phyloP scores from a whole-genome alignment of 1,284 basidiomycete species.

The Cerioporus squamosus region DNA sequence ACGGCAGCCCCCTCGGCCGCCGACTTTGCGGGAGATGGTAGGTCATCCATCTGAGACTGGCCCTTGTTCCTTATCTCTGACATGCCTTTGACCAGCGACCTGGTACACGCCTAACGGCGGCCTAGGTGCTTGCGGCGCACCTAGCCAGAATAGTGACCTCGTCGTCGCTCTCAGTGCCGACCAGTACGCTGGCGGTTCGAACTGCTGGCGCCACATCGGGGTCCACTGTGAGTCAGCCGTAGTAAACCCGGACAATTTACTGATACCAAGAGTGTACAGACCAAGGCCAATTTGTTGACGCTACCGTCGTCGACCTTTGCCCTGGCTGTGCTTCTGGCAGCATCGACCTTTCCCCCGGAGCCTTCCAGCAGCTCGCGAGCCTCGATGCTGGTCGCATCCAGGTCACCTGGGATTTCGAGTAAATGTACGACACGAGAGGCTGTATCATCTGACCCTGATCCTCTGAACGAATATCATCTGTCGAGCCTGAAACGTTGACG shows the following conservation, averaged over 20 bases:
- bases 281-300: slow-evolving; percentile 3
- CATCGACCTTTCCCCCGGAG: slow-evolving; percentile 9
- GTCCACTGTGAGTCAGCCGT: neutral
- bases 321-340: neutral
- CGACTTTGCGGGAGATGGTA: slow-evolving; percentile 1
- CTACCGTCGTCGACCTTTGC: slow-evolving; percentile 6
- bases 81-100: neutral
- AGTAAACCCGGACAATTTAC: neutral
- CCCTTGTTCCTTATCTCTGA: neutral
- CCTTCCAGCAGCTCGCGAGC: neutral
- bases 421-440: too few relatives aligned
- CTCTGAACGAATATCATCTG: too few relatives aligned
- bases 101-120: slow-evolving; percentile 4
- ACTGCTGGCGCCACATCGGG: slow-evolving; percentile 12
- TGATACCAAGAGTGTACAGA: neutral
- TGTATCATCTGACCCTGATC: too few relatives aligned
- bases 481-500: neutral
- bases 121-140: slow-evolving; percentile 8
- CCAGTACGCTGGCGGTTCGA: slow-evolving; percentile 12
- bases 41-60: neutral
- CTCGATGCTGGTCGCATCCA: slow-evolving; percentile 2
- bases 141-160: slow-evolving; percentile 11
- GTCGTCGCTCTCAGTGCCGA: slow-evolving; percentile 18
- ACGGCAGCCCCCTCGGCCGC: neutral
- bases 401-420: slow-evolving; percentile 8